phyloP scores from a whole-genome alignment of 2,329 filamentous ascomycete species.

The Venturiaceae sp. region DNA sequence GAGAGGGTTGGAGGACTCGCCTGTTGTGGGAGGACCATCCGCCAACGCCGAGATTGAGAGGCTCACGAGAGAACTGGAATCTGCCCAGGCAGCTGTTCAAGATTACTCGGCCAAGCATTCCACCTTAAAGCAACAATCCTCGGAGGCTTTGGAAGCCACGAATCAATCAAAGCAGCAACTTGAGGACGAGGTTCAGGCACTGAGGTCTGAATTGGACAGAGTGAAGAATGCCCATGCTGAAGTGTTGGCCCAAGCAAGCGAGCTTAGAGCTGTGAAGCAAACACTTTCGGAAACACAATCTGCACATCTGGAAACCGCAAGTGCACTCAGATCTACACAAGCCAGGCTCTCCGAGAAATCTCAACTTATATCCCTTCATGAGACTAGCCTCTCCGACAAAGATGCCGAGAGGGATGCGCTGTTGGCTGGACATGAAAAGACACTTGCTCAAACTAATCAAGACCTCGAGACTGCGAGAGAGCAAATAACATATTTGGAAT shows the following conservation, averaged over 20 bases:
- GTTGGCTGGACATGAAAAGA: neutral
- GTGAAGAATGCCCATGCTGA: neutral
- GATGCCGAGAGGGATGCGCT: neutral
- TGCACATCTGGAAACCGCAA: neutral
- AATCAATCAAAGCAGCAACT: neutral
- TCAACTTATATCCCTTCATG: neutral
- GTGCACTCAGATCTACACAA: neutral
- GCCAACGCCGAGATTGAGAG: neutral
- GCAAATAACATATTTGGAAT: neutral
- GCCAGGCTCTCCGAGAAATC: neutral
- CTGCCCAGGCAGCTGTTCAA: constrained; percentile 1
- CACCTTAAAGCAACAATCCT: neutral
- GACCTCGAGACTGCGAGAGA: neutral
- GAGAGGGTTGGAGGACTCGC: neutral
- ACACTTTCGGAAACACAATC: neutral
- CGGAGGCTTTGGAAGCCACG: neutral
- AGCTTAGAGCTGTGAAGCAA: neutral
- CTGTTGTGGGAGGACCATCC: neutral
- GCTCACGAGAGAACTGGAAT: neutral
- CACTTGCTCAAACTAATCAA: neutral
- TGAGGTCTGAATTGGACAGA: neutral
- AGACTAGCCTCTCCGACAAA: neutral
- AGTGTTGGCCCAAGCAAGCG: neutral
- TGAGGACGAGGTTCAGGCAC: neutral
- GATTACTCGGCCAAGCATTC: neutral